Evolutionary conservation across 768 basidiomycete genomes (phyloP).

Genomic region (Hortiboletus campestris): DNA sequence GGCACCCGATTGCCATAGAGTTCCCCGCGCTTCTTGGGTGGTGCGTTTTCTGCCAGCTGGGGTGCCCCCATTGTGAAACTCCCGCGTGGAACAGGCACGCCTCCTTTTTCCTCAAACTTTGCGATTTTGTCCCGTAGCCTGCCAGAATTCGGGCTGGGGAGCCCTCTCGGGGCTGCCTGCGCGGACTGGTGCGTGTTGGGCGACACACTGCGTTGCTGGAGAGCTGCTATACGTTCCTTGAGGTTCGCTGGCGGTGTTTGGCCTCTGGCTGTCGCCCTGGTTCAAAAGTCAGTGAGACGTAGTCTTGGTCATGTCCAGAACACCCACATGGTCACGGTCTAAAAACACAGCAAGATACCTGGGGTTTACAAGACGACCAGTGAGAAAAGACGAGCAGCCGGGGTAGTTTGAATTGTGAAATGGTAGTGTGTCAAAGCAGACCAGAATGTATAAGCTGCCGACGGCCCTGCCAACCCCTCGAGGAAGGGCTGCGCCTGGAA

Average conservation of each 20-base stretch:
- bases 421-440: conserved; percentile 9
- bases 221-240: conserved; percentile 80
- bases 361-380: conserved; percentile 22
- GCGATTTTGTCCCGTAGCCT: conserved; percentile 69
- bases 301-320: not conserved
- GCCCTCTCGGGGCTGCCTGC: conserved; percentile 29
- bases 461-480: conserved; percentile 10
- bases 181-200: conserved; percentile 33
- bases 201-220: conserved; percentile 55
- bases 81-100: conserved; percentile 70
- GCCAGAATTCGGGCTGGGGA: conserved; percentile 28
- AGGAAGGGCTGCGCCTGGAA: conserved; percentile 1
- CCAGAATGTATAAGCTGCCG: conserved; percentile 4
- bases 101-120: conserved; percentile 76
- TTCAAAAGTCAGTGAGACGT: conserved; percentile 15
- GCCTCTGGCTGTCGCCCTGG: conserved; percentile 29
- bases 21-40: conserved; percentile 56
- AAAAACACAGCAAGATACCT: not conserved
- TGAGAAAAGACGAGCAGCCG: conserved; percentile 20
- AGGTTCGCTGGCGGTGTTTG: conserved; percentile 47
- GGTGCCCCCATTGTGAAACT: conserved; percentile 70
- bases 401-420: conserved; percentile 14
- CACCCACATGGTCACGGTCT: conserved; percentile 25
- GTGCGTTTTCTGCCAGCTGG: conserved; percentile 45
- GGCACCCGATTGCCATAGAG: conserved; percentile 73